phyloP scores from a whole-genome alignment of 1,284 basidiomycete species.

The Fomitopsis palustris region DNA sequence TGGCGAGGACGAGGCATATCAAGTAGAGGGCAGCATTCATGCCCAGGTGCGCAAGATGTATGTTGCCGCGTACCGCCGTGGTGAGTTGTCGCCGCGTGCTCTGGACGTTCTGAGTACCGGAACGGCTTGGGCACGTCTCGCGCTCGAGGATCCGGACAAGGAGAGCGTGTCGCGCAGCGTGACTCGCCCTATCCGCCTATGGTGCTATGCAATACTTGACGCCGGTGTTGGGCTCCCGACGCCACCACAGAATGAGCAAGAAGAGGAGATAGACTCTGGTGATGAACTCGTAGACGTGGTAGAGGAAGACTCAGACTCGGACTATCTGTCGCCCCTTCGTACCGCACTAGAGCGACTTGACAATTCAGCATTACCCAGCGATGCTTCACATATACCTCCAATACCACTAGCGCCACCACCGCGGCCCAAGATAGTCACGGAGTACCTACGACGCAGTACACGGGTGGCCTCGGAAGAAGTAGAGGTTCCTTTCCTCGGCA shows the following conservation, averaged over 20 bases:
- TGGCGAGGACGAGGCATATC: background rate
- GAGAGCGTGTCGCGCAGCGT: constrained; percentile 61
- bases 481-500: constrained; percentile 42
- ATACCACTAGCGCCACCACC: constrained; percentile 25
- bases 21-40: constrained; percentile 16
- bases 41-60: constrained; percentile 45
- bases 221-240: constrained; percentile 58
- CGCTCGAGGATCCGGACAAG: constrained; percentile 73
- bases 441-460: constrained; percentile 72
- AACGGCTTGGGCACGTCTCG: constrained; percentile 66
- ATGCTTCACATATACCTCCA: constrained; percentile 29
- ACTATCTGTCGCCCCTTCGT: constrained; percentile 64
- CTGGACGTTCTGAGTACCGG: constrained; percentile 59
- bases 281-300: constrained; percentile 46
- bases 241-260: constrained; percentile 22
- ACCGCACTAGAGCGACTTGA: constrained; percentile 62
- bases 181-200: constrained; percentile 57
- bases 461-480: constrained; percentile 61
- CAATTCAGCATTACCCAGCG: constrained; percentile 26
- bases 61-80: constrained; percentile 59
- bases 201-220: constrained; percentile 68
- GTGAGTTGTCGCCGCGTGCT: constrained; percentile 51
- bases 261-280: constrained; percentile 36
- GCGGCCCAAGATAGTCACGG: constrained; percentile 46
- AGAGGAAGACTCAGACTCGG: constrained; percentile 40